Evolutionary conservation across 192 early-diverging fungal species (phyloP), one percentile per base, ranked within the genome.

Genomic region (Gonapodya sp.): DNA sequence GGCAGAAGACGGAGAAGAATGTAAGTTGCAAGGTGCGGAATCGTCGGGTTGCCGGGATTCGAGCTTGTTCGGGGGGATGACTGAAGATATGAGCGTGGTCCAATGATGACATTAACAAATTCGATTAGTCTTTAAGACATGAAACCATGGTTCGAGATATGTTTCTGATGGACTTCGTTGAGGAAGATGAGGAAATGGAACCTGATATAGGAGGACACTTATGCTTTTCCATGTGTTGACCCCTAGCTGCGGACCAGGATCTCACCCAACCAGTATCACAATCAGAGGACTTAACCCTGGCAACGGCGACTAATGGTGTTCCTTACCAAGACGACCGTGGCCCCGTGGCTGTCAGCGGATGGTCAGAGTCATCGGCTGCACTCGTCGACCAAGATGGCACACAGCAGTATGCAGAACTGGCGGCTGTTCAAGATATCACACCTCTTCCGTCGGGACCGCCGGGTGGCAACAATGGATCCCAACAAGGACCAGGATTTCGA

Each of bases 101-200:
- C 18, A 33, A 0, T n/a, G 35, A 1, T 35, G 0, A 34, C 31
- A 0, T 73, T 80, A 79, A 83, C 30, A 79, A 34, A 72, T 73
- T 36, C 78, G 81, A 83, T 83, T 83, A 83, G 81, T 83, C 77
- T 83, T 84, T 18, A 83, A 64, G 80, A 79, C 82, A 36, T 78
- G 30, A 83, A 77, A 77, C 30, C 64, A 77, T 77, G 75, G 75
- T 77, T 77, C 2, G 2, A 77, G 8, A 64, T 64, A 16, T 64
- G 46, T 8, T 16, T 16, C 46, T 64, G 46, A 64, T 24, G 24
- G 46, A 64, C 24, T 64, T 24, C 24, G 46, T 64, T 64, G 24
- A 64, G 8, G 46, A 64, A n/a, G n/a, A n/a, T n/a, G n/a, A n/a
- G n/a, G n/a, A n/a, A n/a, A n/a, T n/a, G n/a, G n/a, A n/a, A n/a